phyloP scores from a whole-genome alignment of 2,329 filamentous ascomycete genomes.

The Dothideomycetes sp. region DNA sequence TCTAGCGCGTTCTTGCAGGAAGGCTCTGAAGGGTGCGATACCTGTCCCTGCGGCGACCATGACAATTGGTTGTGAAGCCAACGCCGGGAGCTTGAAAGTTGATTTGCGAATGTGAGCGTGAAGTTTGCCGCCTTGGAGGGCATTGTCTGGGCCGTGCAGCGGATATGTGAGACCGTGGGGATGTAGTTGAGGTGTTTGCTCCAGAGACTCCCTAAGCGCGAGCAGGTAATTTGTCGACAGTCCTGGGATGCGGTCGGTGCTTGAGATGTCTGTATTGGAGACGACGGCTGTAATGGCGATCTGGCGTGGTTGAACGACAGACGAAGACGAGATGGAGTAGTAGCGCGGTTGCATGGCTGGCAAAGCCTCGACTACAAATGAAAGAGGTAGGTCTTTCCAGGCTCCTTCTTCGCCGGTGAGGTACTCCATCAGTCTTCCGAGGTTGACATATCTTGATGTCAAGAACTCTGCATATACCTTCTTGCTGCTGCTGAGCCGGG shows the following conservation, averaged over 20 bases:
- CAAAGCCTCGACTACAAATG: constrained; percentile 21
- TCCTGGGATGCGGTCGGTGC: constrained; percentile 21
- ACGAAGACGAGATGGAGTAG: constrained; percentile 27
- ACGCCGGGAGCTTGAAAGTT: constrained; percentile 35
- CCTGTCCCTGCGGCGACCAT: constrained; percentile 43
- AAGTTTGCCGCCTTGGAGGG: not conserved
- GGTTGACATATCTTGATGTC: constrained; percentile 22
- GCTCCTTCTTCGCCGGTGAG: constrained; percentile 12
- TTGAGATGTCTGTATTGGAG: constrained; percentile 18
- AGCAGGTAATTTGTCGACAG: constrained; percentile 28
- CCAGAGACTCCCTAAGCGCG: constrained; percentile 2
- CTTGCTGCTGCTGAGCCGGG: no score
- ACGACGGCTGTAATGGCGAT: constrained; percentile 29
- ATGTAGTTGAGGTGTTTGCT: not conserved
- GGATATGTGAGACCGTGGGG: constrained; percentile 6
- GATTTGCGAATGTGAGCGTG: constrained; percentile 30
- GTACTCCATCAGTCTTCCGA: constrained; percentile 26
- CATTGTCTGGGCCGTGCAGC: not conserved
- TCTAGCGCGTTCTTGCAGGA: constrained; percentile 29
- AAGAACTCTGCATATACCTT: constrained; percentile 22
- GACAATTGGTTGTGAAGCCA: constrained; percentile 35
- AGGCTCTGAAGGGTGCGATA: constrained; percentile 36
- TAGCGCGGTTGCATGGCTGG: constrained; percentile 20
- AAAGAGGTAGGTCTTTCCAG: constrained; percentile 24
- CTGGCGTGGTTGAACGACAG: constrained; percentile 24